Conservation (phyloP, 768 basidiomycete genomes). For the Panellus pusillus region DNA sequence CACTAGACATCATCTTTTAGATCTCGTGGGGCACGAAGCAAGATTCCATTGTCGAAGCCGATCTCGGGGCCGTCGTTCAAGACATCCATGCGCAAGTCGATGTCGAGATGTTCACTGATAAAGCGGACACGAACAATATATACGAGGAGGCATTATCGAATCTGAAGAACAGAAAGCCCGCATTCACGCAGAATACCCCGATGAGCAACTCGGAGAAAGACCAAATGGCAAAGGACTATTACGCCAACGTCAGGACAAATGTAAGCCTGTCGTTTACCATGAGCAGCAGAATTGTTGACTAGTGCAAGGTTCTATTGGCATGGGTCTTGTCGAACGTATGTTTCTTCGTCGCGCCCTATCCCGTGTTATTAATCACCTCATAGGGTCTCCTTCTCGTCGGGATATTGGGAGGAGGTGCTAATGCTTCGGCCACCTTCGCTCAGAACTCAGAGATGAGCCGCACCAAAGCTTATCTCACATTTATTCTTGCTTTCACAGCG, state of each 20-base stretch:
- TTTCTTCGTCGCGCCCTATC: conserved; percentile 1
- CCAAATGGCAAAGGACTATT: conserved; percentile 79
- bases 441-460: conserved; percentile 46
- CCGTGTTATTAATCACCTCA: neutral
- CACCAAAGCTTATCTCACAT: conserved; percentile 74
- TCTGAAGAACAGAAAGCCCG: conserved; percentile 53
- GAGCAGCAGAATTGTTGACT: neutral
- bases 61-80: conserved; percentile 83
- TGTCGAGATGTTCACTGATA: conserved; percentile 80
- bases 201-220: conserved; percentile 63
- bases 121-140: conserved; percentile 78
- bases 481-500: conserved; percentile 81
- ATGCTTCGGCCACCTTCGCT: conserved; percentile 61
- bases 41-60: conserved; percentile 67
- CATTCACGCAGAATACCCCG: conserved; percentile 30
- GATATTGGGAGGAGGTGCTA: conserved; percentile 63
- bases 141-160: conserved; percentile 85
- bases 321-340: conserved; percentile 87
- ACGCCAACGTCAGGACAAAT: conserved; percentile 85
- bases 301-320: conserved; percentile 58
- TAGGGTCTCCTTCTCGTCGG: conserved; percentile 36
- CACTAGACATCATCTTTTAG: conserved; percentile 33
- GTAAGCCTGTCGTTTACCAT: conserved; percentile 31
- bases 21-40: conserved; percentile 98
- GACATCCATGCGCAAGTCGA: conserved; percentile 82